Evolutionary conservation across 176 grass and related monocot species (phyloP), one percentile per base, ranked within the genome.

Genomic region (Triticum turgidum): DNA sequence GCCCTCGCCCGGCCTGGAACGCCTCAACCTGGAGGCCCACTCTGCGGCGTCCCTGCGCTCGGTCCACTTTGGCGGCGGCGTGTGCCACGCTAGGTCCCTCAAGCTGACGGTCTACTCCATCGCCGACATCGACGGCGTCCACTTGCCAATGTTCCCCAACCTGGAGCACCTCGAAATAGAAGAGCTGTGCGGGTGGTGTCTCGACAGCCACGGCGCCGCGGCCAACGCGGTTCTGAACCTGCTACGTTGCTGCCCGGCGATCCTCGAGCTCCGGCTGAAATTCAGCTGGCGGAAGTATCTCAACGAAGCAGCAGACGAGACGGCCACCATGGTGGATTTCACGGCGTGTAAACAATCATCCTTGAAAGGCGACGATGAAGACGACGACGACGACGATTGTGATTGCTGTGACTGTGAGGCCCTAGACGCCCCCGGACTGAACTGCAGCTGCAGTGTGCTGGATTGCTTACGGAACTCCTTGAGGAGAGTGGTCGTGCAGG

Each of bases 41-140:
- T 75, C 42, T 13, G 22, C 41, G 3, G 13, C 72, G 42, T 42
- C 66, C 21, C 11, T 73, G 38, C 39, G 42, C 2, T 75, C 72
- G 6, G 13, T 75, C 32, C 5, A 62, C 24, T 7, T 68, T 17
- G 3, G 25, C 25, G 63, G 65, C 65, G 8, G 65, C 17, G 15
- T 34, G 65, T 68, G 30, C 65, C 65, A 68, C 30, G 30, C 39
- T 11, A 71, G 37, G 65, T n/a, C 15, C 30, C 34, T 83, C 24
- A 32, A 68, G 30, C 32, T 71, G 11, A 52, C 65, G 10, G 29
- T 69, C 27, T 52, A 83, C 65, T 83, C 78, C 47, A 62, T 82
- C 66, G 41, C 37, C 71, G 52, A 49, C 51, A 3, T 20, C 27
- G 39, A 17, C 30, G 14, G 30, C 30, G 29, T 1, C 65, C 10